Conservation (phyloP, 495 filamentous ascomycete species). For the Penicillium roqueforti region DNA sequence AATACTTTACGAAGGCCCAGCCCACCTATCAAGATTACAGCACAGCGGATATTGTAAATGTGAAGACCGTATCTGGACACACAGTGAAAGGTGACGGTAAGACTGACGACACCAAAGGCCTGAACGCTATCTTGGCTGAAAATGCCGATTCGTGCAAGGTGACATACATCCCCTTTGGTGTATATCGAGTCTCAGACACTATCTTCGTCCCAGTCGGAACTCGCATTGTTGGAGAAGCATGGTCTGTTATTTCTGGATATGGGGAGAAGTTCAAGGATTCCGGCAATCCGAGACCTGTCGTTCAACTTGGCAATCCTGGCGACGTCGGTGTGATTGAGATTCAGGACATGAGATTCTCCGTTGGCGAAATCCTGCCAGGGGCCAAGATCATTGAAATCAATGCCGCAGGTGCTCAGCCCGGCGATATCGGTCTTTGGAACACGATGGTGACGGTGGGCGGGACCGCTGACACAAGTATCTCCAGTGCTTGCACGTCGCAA, state of each 20-base stretch:
- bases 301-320: conserved; percentile 53
- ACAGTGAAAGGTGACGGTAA: conserved; percentile 38
- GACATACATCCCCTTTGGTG: conserved; percentile 57
- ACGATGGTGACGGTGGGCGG: conserved; percentile 51
- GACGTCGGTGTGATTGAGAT: conserved; percentile 57
- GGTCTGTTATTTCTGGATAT: conserved; percentile 44
- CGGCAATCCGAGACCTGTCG: conserved; percentile 49
- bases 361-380: conserved; percentile 48
- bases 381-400: conserved; percentile 49
- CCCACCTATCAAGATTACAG: conserved; percentile 50
- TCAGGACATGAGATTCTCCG: conserved; percentile 53
- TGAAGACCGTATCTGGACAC: conserved; percentile 41
- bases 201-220: conserved; percentile 51
- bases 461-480: conserved; percentile 38
- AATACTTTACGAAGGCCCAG: conserved; percentile 33
- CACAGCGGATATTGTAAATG: conserved; percentile 43
- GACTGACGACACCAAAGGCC: conserved; percentile 41
- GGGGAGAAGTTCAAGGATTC: conserved; percentile 52
- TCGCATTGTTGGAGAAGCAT: conserved; percentile 54
- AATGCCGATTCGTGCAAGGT: conserved; percentile 48
- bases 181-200: conserved; percentile 56
- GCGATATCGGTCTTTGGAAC: conserved; percentile 59
- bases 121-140: conserved; percentile 50
- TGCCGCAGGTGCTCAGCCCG: conserved; percentile 45
- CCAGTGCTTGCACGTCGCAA: conserved; percentile 37